Conservation (phyloP, 306 rosid genomes). For the Dicorynia guianensis region DNA sequence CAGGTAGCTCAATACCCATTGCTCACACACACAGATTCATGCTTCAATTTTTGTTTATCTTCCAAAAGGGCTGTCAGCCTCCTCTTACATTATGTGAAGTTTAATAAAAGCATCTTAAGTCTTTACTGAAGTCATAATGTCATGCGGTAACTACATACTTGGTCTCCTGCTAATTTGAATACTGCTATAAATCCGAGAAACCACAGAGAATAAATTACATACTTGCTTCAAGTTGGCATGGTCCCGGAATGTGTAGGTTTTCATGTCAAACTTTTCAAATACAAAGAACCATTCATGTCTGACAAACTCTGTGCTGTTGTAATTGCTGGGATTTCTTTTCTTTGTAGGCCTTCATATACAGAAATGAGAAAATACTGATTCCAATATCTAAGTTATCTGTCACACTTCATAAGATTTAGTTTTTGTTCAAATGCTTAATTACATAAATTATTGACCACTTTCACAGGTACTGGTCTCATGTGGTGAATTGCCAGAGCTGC, state of each 20-base stretch:
- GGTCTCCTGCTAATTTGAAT: background rate
- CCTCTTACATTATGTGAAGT: background rate
- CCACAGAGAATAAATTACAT: background rate
- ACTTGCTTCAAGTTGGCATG: background rate
- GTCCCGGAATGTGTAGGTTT: background rate
- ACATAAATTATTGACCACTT: background rate
- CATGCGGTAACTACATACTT: background rate
- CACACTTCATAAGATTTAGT: background rate
- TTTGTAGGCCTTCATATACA: too few relatives aligned
- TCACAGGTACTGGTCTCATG: constrained; percentile 85
- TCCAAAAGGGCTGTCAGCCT: background rate
- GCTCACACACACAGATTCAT: constrained; percentile 17
- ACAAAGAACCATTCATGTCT: background rate
- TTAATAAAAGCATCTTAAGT: background rate
- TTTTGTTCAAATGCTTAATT: background rate
- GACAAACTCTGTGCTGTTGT: background rate
- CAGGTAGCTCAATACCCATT: constrained; percentile 58
- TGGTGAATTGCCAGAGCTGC: constrained; percentile 87
- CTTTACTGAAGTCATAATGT: background rate
- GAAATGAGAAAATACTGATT: background rate
- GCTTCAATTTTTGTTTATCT: constrained; percentile 4
- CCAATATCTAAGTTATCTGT: background rate
- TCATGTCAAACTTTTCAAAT: background rate
- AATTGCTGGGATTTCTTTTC: background rate
- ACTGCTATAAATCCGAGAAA: background rate